Evolutionary conservation across 495 filamentous ascomycete genomes (phyloP), one percentile per base, ranked within the genome.

Genomic region (Cladorrhinum samala): DNA sequence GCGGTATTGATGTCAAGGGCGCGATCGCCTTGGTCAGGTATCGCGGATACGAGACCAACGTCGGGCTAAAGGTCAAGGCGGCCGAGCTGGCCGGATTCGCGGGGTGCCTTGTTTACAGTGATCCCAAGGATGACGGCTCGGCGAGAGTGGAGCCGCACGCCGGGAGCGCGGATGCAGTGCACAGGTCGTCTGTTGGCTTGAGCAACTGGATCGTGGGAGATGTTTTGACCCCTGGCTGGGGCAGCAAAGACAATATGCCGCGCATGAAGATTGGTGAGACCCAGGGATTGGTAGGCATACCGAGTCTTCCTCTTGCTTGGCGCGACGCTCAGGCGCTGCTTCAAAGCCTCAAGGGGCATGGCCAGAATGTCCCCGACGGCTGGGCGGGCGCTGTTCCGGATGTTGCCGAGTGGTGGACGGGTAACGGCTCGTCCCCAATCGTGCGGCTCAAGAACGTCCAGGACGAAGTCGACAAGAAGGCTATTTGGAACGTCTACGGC

Each of bases 61-160:
- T 79, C 21, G 86, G 82, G 9, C 62, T 94, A 58, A 95, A 96
- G 69, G 80, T 98, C 50, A 95, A 91, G 68, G 89, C 87, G 2
- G 93, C 93, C 4, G 88, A 97, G 68, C 61, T 87, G 52, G 84
- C 83, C 1, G 93, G 92, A 2, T 91, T 88, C 49, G 83, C 75
- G 2, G 93, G 92, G 2, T 93, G 88, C 60, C 81, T 98, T 33
- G 89, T 95, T 54, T 98, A 95, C 71, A 92, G 84, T 33, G 92
- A 96, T 67, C 92, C 90, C 0, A 73, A 77, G 0, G 84, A 95
- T 43, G 85, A 94, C 60, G 88, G 88, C 8, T 91, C 46, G 88
- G 86, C 2, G 75, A 83, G 3, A 72, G 76, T 1, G 91, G 81
- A 51, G 88, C 89, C 0, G 71, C 83, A n/a, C 89, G 88, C 23